A percentile compares a stretch with the other conserved stretches of the same genome.
phyloP scores from a whole-genome alignment of 176 grass and related monocot genomes.

The Metroxylon sagu region DNA sequence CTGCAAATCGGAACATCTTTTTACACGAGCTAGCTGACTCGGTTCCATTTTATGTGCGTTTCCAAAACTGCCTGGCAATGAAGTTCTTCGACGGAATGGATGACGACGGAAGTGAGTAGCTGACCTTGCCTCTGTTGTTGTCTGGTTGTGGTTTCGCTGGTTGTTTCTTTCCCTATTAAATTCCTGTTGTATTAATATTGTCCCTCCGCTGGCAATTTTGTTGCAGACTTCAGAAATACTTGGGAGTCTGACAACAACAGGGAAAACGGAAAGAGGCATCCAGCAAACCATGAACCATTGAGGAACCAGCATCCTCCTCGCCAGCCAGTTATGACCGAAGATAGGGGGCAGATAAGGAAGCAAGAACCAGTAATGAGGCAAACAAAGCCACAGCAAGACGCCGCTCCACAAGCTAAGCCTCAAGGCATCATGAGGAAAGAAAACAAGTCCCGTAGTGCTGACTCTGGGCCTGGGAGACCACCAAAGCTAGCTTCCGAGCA shows the following conservation, averaged over 20 bases:
- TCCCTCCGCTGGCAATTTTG: not conserved
- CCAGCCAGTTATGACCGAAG: constrained; percentile 20
- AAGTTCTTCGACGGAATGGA: constrained; percentile 59
- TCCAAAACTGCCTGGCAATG: constrained; percentile 20
- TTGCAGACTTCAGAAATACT: constrained; percentile 22
- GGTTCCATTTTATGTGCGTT: constrained; percentile 24
- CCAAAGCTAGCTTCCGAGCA: not conserved
- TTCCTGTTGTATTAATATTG: constrained; percentile 1
- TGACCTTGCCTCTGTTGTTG: not conserved
- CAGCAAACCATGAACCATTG: constrained; percentile 11
- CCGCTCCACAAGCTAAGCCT: constrained; percentile 13
- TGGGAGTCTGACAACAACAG: not conserved
- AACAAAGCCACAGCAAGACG: constrained; percentile 6
- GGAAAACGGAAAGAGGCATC: constrained; percentile 9
- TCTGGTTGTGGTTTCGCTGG: not conserved
- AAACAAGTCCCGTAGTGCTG: constrained; percentile 15
- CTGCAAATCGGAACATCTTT: no score
- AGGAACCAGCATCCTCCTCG: not conserved
- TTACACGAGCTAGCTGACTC: constrained; percentile 35
- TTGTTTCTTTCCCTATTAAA: not conserved
- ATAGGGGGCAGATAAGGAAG: constrained; percentile 23
- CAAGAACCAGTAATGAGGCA: constrained; percentile 30
- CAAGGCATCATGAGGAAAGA: constrained; percentile 33
- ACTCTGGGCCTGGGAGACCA: constrained; percentile 29
- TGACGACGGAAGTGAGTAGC: constrained; percentile 57